Evolutionary conservation across 176 grass and related monocot species (phyloP).

Genomic region (Hyparrhenia diplandra): DNA sequence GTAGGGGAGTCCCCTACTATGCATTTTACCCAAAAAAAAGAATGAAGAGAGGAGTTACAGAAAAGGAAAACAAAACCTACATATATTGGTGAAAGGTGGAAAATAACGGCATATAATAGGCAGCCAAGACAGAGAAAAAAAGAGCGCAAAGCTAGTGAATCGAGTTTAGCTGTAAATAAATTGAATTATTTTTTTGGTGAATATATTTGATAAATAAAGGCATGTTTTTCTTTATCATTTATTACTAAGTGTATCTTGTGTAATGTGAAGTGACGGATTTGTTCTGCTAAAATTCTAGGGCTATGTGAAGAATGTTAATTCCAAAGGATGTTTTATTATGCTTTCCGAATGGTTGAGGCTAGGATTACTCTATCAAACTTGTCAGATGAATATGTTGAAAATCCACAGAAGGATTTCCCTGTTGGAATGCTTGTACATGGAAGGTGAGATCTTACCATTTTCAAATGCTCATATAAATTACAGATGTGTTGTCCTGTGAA

Average conservation of each 20-base stretch:
- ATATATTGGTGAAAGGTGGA: background rate
- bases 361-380: constrained; percentile 81
- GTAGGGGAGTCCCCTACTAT: background rate
- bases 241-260: background rate
- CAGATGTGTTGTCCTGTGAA: background rate
- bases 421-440: constrained; percentile 85
- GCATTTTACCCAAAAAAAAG: background rate
- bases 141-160: background rate
- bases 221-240: background rate
- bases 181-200: background rate
- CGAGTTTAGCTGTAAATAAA: background rate
- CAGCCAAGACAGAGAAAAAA: background rate
- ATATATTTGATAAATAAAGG: background rate
- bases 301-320: constrained; percentile 84
- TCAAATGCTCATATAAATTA: constrained; percentile 7
- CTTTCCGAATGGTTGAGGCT: constrained; percentile 77
- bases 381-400: constrained; percentile 79
- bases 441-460: constrained; percentile 44
- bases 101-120: background rate
- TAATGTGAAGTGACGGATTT: background rate
- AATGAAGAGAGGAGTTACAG: background rate
- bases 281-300: constrained; percentile 44
- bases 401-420: constrained; percentile 80
- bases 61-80: background rate
- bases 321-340: constrained; percentile 94